Conservation (phyloP, 2,329 filamentous ascomycete genomes). For the Alternaria sp. region DNA sequence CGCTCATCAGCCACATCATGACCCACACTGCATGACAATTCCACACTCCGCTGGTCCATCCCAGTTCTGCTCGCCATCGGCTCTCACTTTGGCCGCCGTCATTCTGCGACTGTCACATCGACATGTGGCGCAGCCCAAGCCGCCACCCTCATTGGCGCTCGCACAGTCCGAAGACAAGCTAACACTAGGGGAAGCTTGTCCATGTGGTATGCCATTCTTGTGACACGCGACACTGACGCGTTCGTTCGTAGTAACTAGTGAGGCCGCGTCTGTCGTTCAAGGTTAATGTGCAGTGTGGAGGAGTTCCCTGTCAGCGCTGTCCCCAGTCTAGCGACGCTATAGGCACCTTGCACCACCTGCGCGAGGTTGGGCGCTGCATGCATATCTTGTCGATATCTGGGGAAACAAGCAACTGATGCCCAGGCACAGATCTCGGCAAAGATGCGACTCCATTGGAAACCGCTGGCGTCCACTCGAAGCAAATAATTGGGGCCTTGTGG, state of each 20-base stretch:
- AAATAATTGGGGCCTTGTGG: constrained; percentile 10
- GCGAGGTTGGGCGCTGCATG: background rate
- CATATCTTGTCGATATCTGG: background rate
- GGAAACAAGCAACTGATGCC: constrained; percentile 17
- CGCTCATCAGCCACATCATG: background rate
- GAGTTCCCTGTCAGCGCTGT: background rate
- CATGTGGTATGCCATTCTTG: background rate
- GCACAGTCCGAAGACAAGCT: background rate
- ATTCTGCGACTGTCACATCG: background rate
- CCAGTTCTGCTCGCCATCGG: background rate
- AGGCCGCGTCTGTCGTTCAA: background rate
- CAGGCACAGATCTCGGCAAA: background rate
- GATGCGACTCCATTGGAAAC: constrained; percentile 25
- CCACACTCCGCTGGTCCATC: background rate
- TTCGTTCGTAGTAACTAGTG: background rate
- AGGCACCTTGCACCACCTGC: background rate
- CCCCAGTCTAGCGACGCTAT: background rate
- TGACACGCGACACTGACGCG: background rate
- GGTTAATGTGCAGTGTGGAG: background rate
- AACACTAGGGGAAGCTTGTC: background rate
- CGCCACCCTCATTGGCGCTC: background rate
- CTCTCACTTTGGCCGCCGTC: background rate
- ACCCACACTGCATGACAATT: background rate
- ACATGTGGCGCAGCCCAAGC: background rate
- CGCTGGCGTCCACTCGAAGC: constrained; percentile 1